Base-by-base conservation (phyloP, 768 basidiomycete genomes). In the Lactifluus hygrophoroides region DNA sequence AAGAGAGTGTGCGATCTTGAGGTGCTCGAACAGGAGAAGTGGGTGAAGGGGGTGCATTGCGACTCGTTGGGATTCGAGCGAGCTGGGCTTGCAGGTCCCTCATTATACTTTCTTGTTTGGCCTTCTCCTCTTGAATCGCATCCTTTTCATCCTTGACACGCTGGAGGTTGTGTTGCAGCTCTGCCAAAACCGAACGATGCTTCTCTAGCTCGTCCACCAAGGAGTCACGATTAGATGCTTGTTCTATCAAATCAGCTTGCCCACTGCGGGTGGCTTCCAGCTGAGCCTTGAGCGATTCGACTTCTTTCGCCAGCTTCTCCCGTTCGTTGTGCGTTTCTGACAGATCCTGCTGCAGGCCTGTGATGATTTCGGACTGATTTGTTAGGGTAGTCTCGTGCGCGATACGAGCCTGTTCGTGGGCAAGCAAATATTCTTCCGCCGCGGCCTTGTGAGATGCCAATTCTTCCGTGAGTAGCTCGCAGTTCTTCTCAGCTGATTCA, bases 111-210 rank as follows among this genome's bases (percentile, higher is more conserved):
- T 92, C 89, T 32, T 87, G 83, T 49, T 78, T 81, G 62, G 61
- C 74, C 72, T 84, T 88, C 73, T 94, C 90, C 9, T 79, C 74
- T 58, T 85, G 88, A 16, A 94, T 74, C 16, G 66, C 76, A 68
- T 90, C 91, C 70, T 88, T 88, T 72, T 91, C 89, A 65, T 91
- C 86, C 72, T 88, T 88, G 66, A 83, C 82, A 46, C 80, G 82
- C 69, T 90, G 88, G 25, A 92, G 73, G 62, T 80, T 84, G 60
- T 86, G 84, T 64, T 91, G 89, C 69, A 86, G 72, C 65, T 92
- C 90, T 25, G 85, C 84, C 16, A 92, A 75, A 28, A 83, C 75
- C 9, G 83, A 84, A 25, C 88, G 87, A 69, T 90, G 87, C 35
- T 77, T 81, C 65, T 92, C 89, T 34, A 93, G 74, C 66, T 94